phyloP scores from a whole-genome alignment of 208 protist species.

The Crithidia mellificae region DNA sequence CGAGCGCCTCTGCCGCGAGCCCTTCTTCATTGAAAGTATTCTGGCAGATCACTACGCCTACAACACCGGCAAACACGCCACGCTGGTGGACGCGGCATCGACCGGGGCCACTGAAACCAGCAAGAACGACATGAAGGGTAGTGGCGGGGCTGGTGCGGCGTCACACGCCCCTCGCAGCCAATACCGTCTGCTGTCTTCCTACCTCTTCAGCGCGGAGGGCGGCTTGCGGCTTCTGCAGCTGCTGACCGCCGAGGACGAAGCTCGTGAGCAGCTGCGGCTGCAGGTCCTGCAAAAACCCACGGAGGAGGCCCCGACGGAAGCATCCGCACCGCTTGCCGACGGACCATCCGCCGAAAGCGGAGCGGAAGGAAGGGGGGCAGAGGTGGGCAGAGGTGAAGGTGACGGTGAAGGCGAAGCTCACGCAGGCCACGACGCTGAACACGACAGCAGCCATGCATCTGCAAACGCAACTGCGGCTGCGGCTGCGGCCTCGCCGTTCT shows the following conservation, averaged over 20 bases:
- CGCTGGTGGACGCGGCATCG: neutral
- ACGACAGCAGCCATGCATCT: too few species aligned
- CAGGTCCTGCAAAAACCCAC: conserved; percentile 24
- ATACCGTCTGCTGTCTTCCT: conserved; percentile 44
- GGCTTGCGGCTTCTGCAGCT: conserved; percentile 64
- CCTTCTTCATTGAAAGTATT: conserved; percentile 44
- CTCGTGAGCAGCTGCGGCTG: conserved; percentile 23
- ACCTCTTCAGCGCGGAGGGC: conserved; percentile 69
- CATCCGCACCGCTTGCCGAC: neutral
- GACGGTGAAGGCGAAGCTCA: too few species aligned
- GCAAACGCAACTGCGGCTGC: too few species aligned
- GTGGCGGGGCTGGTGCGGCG: neutral
- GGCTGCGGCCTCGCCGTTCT: too few species aligned
- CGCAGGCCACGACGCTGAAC: too few species aligned
- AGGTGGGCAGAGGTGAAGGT: too few species aligned
- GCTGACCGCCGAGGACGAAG: conserved; percentile 26
- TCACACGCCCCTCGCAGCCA: neutral
- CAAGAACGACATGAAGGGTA: too few species aligned
- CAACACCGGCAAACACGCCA: conserved; percentile 21
- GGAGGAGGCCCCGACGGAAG: conserved; percentile 17
- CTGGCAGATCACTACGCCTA: conserved; percentile 42
- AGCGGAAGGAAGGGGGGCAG: neutral
- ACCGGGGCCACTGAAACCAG: neutral
- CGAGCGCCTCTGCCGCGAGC: conserved; percentile 39
- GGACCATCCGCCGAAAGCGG: neutral